Base-by-base conservation (phyloP, 345 rosid genomes). In the Salix caprea region DNA sequence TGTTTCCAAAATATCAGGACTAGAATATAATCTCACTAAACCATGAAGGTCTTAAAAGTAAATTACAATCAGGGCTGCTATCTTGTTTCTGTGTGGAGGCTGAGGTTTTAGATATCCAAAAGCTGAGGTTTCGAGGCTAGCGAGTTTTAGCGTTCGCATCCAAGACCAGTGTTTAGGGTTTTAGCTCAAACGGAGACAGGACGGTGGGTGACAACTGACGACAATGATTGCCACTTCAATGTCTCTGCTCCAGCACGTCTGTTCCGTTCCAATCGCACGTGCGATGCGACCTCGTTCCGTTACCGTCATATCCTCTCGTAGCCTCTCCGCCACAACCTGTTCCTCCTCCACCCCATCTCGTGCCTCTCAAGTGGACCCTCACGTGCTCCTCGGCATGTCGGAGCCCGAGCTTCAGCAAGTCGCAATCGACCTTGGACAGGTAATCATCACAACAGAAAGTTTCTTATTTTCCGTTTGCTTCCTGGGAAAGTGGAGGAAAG, bases 331-430 rank as follows among this genome's bases (percentile, higher is more conserved):
- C 36, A 18, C 80, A 26, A 21, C 73, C 72, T 37, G 85, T 24
- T 26, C 81, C 52, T 40, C 87, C 40, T 26, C 80, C 48, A 67
- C 82, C 67, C 24, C 78, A n/a, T 74, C 77, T 11, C 91, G 93
- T 67, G 65, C 88, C 19, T 71, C 90, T 18, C 91, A 80, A 79
- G 84, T 86, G 54, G 86, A 90, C 81, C 71, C 95, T 10, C 82
- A 74, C 70, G 97, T 90, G 70, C 99, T 96, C 65, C 92, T 94
- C 42, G 99, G 97, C 80, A 88, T 92, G 97, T 87, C 97, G 6
- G 98, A 93, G 78, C 85, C 85, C 30, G 97, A 96, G 82, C 97
- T 96, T 76, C 97, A 92, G 65, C 88, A 89, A 80, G 87, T 96
- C 61, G 94, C 98, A 69, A 70, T 87, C 88, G 87, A 90, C 58